These are phyloP conservation scores for Yamadazyma philogaea DNA, from an alignment of 805 yeast species.

Conservation along the genomic window DNA sequence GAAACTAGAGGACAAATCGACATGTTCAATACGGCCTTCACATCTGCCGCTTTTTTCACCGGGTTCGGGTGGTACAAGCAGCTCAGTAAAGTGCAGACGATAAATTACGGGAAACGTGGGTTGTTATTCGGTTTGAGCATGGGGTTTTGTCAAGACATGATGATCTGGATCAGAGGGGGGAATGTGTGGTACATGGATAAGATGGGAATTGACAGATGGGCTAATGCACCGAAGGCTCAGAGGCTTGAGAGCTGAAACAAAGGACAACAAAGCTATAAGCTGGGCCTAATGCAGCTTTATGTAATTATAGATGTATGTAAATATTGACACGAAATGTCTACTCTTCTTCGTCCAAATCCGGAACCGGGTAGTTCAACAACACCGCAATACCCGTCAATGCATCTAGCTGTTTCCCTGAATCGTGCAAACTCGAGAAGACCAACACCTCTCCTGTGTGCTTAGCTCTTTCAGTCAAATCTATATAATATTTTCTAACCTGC, in stretches of 20 bases:
- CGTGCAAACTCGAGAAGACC: constrained; percentile 81
- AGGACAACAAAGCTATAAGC: too few species aligned
- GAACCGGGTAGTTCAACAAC: constrained; percentile 76
- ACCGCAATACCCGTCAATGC: constrained; percentile 91
- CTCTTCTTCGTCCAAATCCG: constrained; percentile 54
- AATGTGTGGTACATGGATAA: constrained; percentile 59
- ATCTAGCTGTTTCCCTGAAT: constrained; percentile 84
- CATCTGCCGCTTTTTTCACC: constrained; percentile 52
- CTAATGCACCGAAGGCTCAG: neutral
- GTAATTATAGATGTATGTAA: neutral
- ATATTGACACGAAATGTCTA: constrained; percentile 6
- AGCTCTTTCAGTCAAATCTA: constrained; percentile 65
- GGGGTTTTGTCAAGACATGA: constrained; percentile 66
- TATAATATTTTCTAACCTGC: constrained; percentile 61
- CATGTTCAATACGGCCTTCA: constrained; percentile 57
- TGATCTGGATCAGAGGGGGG: constrained; percentile 58
- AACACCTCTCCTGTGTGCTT: constrained; percentile 65
- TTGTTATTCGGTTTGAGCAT: constrained; percentile 53
- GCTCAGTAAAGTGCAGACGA: constrained; percentile 43
- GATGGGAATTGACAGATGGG: constrained; percentile 2
- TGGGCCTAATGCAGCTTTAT: neutral
- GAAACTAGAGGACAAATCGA: constrained; percentile 50
- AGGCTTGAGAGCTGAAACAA: too few species aligned
- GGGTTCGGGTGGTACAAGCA: constrained; percentile 46
- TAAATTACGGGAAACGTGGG: constrained; percentile 48